Evolutionary conservation across 441 rosid species (phyloP).

Genomic region (Jatropha podagrica): DNA sequence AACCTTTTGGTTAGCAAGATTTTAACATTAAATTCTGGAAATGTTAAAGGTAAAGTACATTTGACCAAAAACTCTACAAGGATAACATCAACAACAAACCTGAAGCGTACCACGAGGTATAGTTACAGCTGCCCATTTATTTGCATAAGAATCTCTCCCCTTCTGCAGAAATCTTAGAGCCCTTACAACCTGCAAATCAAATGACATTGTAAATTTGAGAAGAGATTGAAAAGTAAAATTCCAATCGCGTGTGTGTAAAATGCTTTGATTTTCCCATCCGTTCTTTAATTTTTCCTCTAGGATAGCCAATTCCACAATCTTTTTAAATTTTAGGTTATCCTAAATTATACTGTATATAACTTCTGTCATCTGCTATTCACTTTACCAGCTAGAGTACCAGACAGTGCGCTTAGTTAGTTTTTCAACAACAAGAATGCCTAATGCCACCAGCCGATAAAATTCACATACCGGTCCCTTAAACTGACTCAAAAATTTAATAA

Average conservation of each 20-base stretch:
- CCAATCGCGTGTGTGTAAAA: not conserved
- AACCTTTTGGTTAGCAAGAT: not conserved
- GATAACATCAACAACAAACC: slow-evolving; percentile 62
- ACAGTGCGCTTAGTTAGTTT: not conserved
- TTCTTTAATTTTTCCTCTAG: no score
- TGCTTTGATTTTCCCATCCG: not conserved
- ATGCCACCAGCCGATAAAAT: not conserved
- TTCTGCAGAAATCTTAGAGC: slow-evolving; percentile 72
- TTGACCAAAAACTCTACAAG: slow-evolving; percentile 2
- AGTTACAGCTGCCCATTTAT: slow-evolving; percentile 76
- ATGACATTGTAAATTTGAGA: not conserved
- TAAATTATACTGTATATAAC: not conserved
- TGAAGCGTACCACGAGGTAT: slow-evolving; percentile 99
- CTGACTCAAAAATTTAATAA: not conserved
- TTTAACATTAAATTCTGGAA: not conserved
- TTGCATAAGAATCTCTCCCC: slow-evolving; percentile 54
- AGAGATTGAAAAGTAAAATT: not conserved
- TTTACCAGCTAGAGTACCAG: not conserved
- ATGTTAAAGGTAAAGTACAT: not conserved
- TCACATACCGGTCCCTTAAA: not conserved
- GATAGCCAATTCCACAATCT: not conserved
- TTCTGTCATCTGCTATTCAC: not conserved
- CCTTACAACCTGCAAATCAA: slow-evolving; percentile 74
- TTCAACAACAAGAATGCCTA: not conserved
- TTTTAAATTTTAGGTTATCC: not conserved